Percentiles rank a stretch among this genome's conserved stretches.
Evolutionary conservation across 2,329 filamentous ascomycete species (phyloP).

Genomic region (Cladobotryum mycophilum): DNA sequence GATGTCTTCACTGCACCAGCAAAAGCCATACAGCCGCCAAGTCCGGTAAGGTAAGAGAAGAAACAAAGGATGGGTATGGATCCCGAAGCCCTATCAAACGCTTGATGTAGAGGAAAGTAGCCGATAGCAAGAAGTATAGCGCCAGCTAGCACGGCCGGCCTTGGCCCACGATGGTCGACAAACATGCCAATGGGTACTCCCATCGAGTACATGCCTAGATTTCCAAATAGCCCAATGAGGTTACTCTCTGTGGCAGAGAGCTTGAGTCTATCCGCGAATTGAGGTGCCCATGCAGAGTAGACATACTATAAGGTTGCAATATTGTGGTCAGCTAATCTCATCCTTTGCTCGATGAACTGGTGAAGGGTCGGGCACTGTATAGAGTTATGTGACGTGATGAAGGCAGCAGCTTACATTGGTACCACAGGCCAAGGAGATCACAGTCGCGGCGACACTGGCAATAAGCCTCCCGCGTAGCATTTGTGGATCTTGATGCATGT

Average conservation of each 20-base stretch:
- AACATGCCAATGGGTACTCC: conserved; percentile 86
- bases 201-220: conserved; percentile 87
- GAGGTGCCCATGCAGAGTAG: conserved; percentile 95
- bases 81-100: conserved; percentile 63
- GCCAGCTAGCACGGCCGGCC: conserved; percentile 70
- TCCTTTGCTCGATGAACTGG: neutral
- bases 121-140: conserved; percentile 66
- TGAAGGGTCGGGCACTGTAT: neutral
- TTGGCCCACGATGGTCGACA: conserved; percentile 74
- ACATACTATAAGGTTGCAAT: conserved; percentile 62
- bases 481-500: conserved; percentile 10
- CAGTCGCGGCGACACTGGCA: conserved; percentile 77
- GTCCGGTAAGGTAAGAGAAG: conserved; percentile 77
- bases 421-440: conserved; percentile 82
- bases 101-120: conserved; percentile 78
- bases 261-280: conserved; percentile 81
- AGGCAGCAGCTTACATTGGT: conserved; percentile 63
- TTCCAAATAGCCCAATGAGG: conserved; percentile 78
- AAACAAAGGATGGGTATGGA: conserved; percentile 64
- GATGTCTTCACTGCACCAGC: conserved; percentile 78
- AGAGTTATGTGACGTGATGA: neutral
- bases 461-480: conserved; percentile 50
- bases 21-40: conserved; percentile 90
- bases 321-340: conserved; percentile 2
- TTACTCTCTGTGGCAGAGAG: conserved; percentile 92